Base-by-base conservation (phyloP, 768 basidiomycete species). In the Auricularia sp. region DNA sequence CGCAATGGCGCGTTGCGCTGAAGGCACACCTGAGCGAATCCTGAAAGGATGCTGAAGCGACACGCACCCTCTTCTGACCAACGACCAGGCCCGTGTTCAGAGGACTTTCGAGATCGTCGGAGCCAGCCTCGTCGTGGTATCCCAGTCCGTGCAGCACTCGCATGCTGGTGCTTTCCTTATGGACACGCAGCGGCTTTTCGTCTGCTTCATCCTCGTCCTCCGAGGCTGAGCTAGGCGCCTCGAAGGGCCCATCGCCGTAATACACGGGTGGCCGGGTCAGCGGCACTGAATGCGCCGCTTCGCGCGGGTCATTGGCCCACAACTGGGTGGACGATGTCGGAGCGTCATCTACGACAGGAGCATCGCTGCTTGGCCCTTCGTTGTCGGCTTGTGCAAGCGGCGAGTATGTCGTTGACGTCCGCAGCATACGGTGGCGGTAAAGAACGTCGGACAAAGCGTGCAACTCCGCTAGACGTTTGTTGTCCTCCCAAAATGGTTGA, bases 201-300 rank as follows among this genome's bases (percentile, higher is more conserved):
- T 82, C 67, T 21, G 85, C 76, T 7, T 78, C 73, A 37, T 80
- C 82, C 34, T 83, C 81, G 47, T 65, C 65, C 64, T 86, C 88
- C n/a, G 87, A 87, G 61, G 86, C 87, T n/a, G 89, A 90, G 70
- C 87, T 89, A 6, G 89, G 88, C 24, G 87, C 81, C 68, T 90
- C 87, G 70, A 91, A 92, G 0, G 84, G 80, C 0, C 90, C 89
- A 21, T 91, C 89, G 36, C 82, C 86, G 68, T 92, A 92, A 75
- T 92, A 92, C 5, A 74, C 69, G 1, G 68, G 69, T 2, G 79
- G 79, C 59, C 72, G 62, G n/a, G 24, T 18, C 21, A 70, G 21
- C 71, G 67, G 42, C 14, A 62, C 61, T 21, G 63, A 65, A 37
- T 71, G 69, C 11, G 59, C 59, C 18, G 24, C 33, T 35, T 33